Evolutionary conservation across 208 protist species (phyloP).

Genomic region (Acanthamoeba sp.): DNA sequence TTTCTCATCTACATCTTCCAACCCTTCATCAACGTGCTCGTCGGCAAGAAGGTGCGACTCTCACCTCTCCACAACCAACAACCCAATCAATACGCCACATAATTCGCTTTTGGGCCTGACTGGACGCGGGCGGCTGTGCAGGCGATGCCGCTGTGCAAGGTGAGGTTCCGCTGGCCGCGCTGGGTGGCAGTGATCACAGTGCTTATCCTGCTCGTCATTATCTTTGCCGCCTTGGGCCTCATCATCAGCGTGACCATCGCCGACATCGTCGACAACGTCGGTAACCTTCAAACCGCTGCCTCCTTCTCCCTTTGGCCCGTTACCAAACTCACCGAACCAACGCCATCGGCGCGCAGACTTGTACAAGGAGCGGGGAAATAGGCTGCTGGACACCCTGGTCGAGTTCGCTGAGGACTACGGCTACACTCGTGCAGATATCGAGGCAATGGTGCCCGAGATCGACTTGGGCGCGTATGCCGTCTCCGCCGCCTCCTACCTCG

Average conservation of each 20-base stretch:
- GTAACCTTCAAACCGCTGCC: neutral
- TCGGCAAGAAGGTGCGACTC: conserved; percentile 29
- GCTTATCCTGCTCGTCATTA: conserved; percentile 11
- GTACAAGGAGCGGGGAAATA: neutral
- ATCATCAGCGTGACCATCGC: neutral
- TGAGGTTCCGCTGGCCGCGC: conserved; percentile 9
- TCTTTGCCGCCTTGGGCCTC: neutral
- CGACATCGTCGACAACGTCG: conserved; percentile 33
- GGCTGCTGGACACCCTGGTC: neutral
- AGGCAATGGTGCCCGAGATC: conserved; percentile 17
- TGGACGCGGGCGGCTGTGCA: neutral
- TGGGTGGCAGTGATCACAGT: conserved; percentile 40
- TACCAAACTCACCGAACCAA: neutral
- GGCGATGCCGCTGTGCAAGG: conserved; percentile 27
- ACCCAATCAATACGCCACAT: conserved; percentile 92
- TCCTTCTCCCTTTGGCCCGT: neutral
- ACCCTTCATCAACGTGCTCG: conserved; percentile 52
- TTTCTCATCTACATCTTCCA: conserved; percentile 59
- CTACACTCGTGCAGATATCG: neutral
- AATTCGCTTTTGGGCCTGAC: neutral
- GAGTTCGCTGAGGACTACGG: neutral
- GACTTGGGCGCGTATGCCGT: neutral
- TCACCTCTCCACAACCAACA: conserved; percentile 77
- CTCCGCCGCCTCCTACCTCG: neutral
- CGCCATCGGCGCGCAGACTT: neutral